Conservation (phyloP, 179 eudicot genomes). For the Carnegiea gigantea region DNA sequence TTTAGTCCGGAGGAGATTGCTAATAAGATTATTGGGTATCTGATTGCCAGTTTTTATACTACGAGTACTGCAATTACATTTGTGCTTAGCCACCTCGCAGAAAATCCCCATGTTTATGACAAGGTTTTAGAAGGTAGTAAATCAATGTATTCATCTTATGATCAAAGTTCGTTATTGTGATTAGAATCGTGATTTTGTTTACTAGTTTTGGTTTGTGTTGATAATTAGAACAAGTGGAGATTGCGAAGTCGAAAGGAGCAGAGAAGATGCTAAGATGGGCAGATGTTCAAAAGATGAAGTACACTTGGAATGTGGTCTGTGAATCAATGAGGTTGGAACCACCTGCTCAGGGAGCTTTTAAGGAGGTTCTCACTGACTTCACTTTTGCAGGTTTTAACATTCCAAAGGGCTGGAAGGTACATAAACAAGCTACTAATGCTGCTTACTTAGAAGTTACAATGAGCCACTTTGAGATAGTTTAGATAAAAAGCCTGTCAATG, state of each 20-base stretch:
- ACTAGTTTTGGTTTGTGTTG: not conserved
- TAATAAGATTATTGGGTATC: constrained; percentile 20
- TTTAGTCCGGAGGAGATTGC: constrained; percentile 19
- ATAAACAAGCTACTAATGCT: not conserved
- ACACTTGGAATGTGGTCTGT: constrained; percentile 19
- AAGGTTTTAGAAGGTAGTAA: constrained; percentile 18
- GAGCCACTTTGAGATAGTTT: not conserved
- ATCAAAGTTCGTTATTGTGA: not conserved
- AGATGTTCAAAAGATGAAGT: constrained; percentile 19
- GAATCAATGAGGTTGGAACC: constrained; percentile 18
- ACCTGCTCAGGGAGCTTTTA: constrained; percentile 17
- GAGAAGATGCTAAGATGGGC: constrained; percentile 4
- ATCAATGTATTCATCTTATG: not conserved
- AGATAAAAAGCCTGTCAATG: not conserved
- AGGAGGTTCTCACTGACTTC: constrained; percentile 22
- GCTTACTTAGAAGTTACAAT: not conserved
- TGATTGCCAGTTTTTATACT: constrained; percentile 21
- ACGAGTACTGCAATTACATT: constrained; percentile 14
- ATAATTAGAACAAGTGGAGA: constrained; percentile 13
- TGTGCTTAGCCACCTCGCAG: constrained; percentile 18
- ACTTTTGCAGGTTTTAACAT: constrained; percentile 26
- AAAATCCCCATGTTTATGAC: constrained; percentile 19
- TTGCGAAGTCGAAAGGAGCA: not conserved
- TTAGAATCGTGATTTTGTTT: not conserved
- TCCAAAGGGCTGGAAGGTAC: constrained; percentile 37